These are phyloP conservation scores for Petrea volubilis DNA, from an alignment of 257 asterid genomes.

Conservation along the genomic window DNA sequence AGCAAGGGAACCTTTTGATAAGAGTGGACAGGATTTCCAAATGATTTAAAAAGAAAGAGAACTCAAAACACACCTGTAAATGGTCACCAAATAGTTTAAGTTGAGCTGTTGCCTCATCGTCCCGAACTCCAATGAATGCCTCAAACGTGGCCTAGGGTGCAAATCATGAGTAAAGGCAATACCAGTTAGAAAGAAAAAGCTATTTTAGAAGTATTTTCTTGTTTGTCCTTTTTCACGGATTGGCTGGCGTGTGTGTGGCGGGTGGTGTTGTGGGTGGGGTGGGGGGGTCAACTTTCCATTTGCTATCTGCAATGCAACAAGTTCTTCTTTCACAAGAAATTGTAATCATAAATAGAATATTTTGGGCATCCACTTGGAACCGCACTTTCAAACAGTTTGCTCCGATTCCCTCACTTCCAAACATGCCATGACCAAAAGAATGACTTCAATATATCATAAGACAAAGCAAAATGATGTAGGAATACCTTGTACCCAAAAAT, in stretches of 20 bases:
- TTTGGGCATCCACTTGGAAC: neutral
- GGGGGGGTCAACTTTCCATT: no score
- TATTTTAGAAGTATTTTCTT: neutral
- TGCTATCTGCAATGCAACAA: neutral
- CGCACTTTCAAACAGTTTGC: neutral
- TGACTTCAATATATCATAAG: slow-evolving; percentile 6
- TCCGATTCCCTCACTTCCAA: neutral
- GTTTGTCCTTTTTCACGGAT: no score
- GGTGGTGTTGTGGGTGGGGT: no score
- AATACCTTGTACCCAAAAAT: slow-evolving; percentile 94
- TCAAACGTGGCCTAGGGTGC: slow-evolving; percentile 85
- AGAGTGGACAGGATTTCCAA: slow-evolving; percentile 19
- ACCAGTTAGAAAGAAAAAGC: neutral
- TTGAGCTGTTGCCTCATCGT: slow-evolving; percentile 90
- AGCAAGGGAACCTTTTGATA: slow-evolving; percentile 22
- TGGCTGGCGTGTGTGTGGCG: no score
- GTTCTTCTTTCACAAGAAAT: neutral
- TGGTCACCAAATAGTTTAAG: slow-evolving; percentile 82
- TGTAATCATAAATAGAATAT: neutral
- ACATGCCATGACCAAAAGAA: neutral
- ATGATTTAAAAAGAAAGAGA: slow-evolving; percentile 20
- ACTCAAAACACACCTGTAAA: slow-evolving; percentile 65
- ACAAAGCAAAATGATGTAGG: neutral
- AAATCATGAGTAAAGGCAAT: slow-evolving; percentile 22
- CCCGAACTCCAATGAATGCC: slow-evolving; percentile 88